These are phyloP conservation scores for Fusarium lateritium DNA, from an alignment of 2,329 filamentous ascomycete species.

Conservation along the genomic window DNA sequence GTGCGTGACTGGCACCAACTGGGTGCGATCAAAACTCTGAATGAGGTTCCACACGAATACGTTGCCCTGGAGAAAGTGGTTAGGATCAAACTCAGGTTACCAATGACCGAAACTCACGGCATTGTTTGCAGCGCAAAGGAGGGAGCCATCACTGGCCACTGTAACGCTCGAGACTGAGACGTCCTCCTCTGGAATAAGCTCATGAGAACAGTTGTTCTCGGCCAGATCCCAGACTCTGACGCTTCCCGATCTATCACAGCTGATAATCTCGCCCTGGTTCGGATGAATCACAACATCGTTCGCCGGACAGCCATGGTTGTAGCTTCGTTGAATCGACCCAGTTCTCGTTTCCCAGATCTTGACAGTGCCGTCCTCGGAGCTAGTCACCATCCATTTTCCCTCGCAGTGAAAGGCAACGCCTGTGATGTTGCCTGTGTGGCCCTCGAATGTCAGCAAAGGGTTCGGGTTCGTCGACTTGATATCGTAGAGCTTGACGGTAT, in stretches of 20 bases:
- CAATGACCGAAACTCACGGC: constrained; percentile 67
- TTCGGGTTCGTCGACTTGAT: constrained; percentile 99
- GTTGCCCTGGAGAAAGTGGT: constrained; percentile 77
- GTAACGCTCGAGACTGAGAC: constrained; percentile 95
- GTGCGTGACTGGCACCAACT: constrained; percentile 87
- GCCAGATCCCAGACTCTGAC: constrained; percentile 97
- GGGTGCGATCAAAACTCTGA: constrained; percentile 85
- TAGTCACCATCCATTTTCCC: constrained; percentile 99
- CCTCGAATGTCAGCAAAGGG: constrained; percentile 92
- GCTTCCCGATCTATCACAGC: constrained; percentile 92
- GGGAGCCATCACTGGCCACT: constrained; percentile 92
- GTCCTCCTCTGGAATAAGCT: constrained; percentile 96
- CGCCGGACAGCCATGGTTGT: constrained; percentile 88
- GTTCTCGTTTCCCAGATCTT: constrained; percentile 97
- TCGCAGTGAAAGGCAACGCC: constrained; percentile 98
- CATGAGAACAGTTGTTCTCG: constrained; percentile 96
- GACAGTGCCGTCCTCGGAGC: constrained; percentile 94
- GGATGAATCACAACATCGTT: constrained; percentile 99
- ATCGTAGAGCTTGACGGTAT: constrained; percentile 97
- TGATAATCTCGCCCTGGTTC: constrained; percentile 98
- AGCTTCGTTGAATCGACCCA: constrained; percentile 91
- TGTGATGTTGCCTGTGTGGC: constrained; percentile 95
- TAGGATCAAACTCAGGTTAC: not conserved
- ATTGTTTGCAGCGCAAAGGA: constrained; percentile 95
- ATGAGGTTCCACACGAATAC: constrained; percentile 98